Base-by-base conservation (phyloP, 2,329 filamentous ascomycete genomes). In the Aureobasidium sp. region DNA sequence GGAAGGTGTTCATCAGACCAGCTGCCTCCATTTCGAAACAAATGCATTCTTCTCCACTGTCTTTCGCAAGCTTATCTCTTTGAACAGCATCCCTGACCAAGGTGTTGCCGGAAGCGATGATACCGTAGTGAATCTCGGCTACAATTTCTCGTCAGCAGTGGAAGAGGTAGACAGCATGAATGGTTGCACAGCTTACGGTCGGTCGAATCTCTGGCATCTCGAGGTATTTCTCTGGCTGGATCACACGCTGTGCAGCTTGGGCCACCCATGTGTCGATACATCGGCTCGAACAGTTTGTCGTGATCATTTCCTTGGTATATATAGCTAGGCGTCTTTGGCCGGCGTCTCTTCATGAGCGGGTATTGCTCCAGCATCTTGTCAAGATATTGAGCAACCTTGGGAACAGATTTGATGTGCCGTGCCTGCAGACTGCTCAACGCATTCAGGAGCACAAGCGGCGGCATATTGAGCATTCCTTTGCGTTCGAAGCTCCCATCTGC, bases 91-190 rank as follows among this genome's bases (percentile, higher is more conserved):
- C 53, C 26, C 60, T 64, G 3, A 64, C 41, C 2, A 64, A 26
- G 8, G 15, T 69, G 55, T 79, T 71, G 13, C 72, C 75, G 0
- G 75, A 78, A 4, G 70, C 77, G 2, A 79, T 70, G 0, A 64
- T 56, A 0, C 77, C 77, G 36, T 78, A 67, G 56, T 76, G 73
- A 0, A 79, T 34, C 9, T 34, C 32, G 32, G 32, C 32, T 34
- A 34, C 8, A 34, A 34, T 34, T 1, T 34, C 7, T 12, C 2
- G 9, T 34, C 32, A 34, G 32, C 32, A 34, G 9, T 20, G 32
- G 32, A 34, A 3, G 32, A 34, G 9, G 20, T 20, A 20, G 20
- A 20, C 20, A 34, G 8, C 32, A 34, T 10, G 7, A 34, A 8
- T 34, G 32, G 32, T 10, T 34, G 32, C 32, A 34, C 32, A 34